Conservation (phyloP, 306 rosid genomes). For the Inga oerstediana region DNA sequence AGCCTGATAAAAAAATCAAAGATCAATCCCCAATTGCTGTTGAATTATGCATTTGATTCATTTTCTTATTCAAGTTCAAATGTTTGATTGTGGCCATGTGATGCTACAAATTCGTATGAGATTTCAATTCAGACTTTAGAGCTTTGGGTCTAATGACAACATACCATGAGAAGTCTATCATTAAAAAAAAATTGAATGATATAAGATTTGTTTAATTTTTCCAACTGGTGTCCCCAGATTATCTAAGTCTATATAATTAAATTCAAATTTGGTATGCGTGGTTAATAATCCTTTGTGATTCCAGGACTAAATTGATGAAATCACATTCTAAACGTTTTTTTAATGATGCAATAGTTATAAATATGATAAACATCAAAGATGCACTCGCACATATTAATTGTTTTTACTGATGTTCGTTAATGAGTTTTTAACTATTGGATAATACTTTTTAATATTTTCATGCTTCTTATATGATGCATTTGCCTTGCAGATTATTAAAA, state of each 20-base stretch:
- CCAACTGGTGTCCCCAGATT: background rate
- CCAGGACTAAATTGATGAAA: background rate
- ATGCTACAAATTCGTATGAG: background rate
- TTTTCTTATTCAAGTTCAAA: background rate
- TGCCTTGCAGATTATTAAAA: slow-evolving; percentile 63
- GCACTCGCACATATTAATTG: background rate
- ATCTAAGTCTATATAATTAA: background rate
- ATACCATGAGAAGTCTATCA: background rate
- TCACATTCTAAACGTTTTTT: background rate
- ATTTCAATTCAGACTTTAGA: background rate
- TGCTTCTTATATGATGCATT: slow-evolving; percentile 31
- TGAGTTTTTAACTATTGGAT: slow-evolving; percentile 8
- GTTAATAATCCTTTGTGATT: background rate
- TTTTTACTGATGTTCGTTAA: background rate
- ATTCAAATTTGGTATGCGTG: background rate
- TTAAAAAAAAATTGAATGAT: background rate
- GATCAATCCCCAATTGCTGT: background rate
- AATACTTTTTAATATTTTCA: slow-evolving; percentile 6
- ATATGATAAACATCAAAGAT: background rate
- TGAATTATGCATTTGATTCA: slow-evolving; percentile 8
- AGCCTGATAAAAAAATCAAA: slow-evolving; percentile 10
- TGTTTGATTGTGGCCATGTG: background rate
- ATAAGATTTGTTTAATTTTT: background rate
- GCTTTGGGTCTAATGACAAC: background rate
- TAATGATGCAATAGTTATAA: background rate